Conservation (phyloP, 2,329 filamentous ascomycete genomes). For the Trichoderma koningii region DNA sequence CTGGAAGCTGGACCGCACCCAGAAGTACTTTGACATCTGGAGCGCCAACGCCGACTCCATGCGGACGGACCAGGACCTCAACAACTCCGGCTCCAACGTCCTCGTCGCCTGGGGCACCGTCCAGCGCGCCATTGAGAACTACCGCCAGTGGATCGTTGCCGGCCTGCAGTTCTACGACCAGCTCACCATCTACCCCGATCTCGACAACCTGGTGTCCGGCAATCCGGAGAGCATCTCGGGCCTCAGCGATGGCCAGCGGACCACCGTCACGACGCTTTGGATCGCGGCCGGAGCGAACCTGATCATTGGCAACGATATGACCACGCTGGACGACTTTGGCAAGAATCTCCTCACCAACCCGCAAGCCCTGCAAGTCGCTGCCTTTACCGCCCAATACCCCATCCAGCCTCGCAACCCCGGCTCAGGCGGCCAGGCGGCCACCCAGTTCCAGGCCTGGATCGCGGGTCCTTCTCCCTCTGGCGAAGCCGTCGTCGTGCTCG, state of each 20-base stretch:
- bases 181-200: constrained; percentile 28
- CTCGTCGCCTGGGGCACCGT: constrained; percentile 29
- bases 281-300: constrained; percentile 30
- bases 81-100: constrained; percentile 27
- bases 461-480: constrained; percentile 26
- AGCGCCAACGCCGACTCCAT: constrained; percentile 30
- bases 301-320: constrained; percentile 29
- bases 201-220: constrained; percentile 30
- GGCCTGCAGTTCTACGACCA: constrained; percentile 26
- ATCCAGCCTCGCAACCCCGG: constrained; percentile 30
- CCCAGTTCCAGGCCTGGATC: constrained; percentile 31
- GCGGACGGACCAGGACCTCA: constrained; percentile 32
- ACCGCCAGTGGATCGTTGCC: constrained; percentile 31
- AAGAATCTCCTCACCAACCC: constrained; percentile 27
- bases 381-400: constrained; percentile 30
- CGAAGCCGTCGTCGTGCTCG: constrained; percentile 28
- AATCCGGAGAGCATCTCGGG: constrained; percentile 28
- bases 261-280: constrained; percentile 31
- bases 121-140: constrained; percentile 31
- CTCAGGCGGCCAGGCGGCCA: constrained; percentile 27
- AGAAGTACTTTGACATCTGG: constrained; percentile 30
- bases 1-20: constrained; percentile 31
- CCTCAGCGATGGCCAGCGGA: constrained; percentile 28
- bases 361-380: constrained; percentile 27
- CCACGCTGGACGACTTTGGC: constrained; percentile 27